phyloP scores from a whole-genome alignment of 495 filamentous ascomycete species.

The Chaetomium fimeti region DNA sequence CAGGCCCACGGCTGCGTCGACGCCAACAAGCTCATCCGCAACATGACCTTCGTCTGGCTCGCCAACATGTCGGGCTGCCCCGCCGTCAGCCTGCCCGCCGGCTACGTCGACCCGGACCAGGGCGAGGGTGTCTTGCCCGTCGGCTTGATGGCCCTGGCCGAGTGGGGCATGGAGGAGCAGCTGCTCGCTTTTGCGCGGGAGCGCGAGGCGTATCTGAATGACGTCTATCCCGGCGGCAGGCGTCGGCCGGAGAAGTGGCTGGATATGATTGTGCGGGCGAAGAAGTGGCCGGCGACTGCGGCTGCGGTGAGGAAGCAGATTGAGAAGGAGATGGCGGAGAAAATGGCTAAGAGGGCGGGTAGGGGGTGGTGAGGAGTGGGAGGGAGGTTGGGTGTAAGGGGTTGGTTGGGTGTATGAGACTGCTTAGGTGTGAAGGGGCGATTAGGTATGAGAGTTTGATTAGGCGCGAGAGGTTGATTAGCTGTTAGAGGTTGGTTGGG shows the following conservation, averaged over 20 bases:
- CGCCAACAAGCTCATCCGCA: constrained; percentile 66
- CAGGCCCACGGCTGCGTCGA: constrained; percentile 68
- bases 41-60: constrained; percentile 86
- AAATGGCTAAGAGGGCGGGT: background rate
- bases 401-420: background rate
- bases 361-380: background rate
- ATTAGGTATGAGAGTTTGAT: background rate
- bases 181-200: constrained; percentile 73
- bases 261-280: constrained; percentile 42
- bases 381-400: background rate
- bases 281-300: background rate
- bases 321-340: background rate
- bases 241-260: constrained; percentile 43
- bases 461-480: too few relatives aligned
- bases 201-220: constrained; percentile 55
- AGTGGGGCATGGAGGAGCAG: constrained; percentile 84
- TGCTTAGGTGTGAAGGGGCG: background rate
- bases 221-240: constrained; percentile 40
- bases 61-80: constrained; percentile 84
- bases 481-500: too few relatives aligned
- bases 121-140: constrained; percentile 58
- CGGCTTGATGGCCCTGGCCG: constrained; percentile 84
- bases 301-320: background rate
- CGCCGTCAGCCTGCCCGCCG: constrained; percentile 73
- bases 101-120: constrained; percentile 58